Conservation (phyloP, 2,329 filamentous ascomycete genomes). For the Alternaria sp. region DNA sequence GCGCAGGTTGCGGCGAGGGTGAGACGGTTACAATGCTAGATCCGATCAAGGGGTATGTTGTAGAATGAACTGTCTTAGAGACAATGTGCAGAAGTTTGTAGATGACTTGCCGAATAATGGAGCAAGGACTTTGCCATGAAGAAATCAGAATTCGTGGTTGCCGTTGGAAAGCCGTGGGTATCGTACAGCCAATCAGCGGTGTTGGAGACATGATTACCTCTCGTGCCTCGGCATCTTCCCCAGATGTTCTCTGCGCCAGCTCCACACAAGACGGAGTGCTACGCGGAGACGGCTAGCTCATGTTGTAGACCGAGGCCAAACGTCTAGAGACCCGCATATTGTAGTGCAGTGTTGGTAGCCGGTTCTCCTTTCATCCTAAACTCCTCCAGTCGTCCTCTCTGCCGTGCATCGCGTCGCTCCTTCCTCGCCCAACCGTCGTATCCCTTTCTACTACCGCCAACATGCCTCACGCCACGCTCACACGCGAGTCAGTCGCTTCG, state of each 20-base stretch:
- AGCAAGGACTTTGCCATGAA: not conserved
- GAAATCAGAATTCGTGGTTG: not conserved
- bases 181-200: not conserved
- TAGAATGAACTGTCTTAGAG: not conserved
- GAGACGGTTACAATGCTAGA: too few relatives aligned
- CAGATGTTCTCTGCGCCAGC: constrained; percentile 21
- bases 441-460: constrained; percentile 8
- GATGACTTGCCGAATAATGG: not conserved
- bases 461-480: constrained; percentile 51
- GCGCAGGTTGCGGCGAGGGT: too few relatives aligned
- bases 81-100: not conserved
- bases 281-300: constrained; percentile 28
- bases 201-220: not conserved
- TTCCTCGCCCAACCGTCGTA: not conserved
- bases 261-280: constrained; percentile 23
- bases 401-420: not conserved
- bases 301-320: constrained; percentile 28
- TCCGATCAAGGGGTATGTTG: too few relatives aligned
- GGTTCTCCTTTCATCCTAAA: constrained; percentile 7
- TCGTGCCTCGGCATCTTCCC: constrained; percentile 35
- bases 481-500: constrained; percentile 71
- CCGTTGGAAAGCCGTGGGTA: not conserved
- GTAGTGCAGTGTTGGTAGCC: constrained; percentile 14
- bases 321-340: constrained; percentile 11
- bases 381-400: not conserved